These are phyloP conservation scores for Apiospora arundinis DNA, from an alignment of 2,329 filamentous ascomycete species.

Conservation along the genomic window DNA sequence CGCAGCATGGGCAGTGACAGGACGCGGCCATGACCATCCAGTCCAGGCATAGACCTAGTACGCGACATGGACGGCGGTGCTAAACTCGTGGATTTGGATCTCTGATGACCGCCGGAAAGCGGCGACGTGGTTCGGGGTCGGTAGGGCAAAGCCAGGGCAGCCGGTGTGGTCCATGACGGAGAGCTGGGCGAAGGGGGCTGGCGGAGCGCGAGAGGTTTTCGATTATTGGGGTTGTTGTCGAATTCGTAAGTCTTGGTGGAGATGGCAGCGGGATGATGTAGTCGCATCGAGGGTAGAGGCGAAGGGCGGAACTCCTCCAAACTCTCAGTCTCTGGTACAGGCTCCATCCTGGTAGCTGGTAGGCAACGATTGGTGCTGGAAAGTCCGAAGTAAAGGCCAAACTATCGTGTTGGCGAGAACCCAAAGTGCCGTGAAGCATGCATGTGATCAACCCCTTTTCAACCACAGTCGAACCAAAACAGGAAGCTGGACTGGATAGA, in stretches of 20 bases:
- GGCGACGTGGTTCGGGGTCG: constrained; percentile 69
- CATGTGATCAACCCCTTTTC: constrained; percentile 2
- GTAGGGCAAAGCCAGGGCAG: constrained; percentile 54
- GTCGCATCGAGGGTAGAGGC: constrained; percentile 60
- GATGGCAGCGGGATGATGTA: constrained; percentile 47
- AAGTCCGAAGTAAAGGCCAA: neutral
- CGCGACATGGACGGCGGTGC: constrained; percentile 64
- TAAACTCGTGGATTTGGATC: constrained; percentile 64
- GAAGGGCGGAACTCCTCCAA: constrained; percentile 70
- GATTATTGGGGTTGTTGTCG: constrained; percentile 26
- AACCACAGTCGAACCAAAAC: neutral
- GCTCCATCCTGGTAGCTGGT: constrained; percentile 58
- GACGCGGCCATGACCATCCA: constrained; percentile 65
- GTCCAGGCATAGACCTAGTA: constrained; percentile 69
- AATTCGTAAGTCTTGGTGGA: constrained; percentile 30
- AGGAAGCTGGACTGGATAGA: neutral
- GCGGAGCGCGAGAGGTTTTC: constrained; percentile 60
- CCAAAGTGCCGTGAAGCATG: neutral
- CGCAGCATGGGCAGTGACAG: constrained; percentile 60
- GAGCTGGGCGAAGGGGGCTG: constrained; percentile 59
- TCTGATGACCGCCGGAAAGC: constrained; percentile 60
- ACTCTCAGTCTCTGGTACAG: constrained; percentile 71
- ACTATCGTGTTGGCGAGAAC: constrained; percentile 13
- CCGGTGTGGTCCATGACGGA: constrained; percentile 54
- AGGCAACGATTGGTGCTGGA: neutral